Evolutionary conservation across 2,329 filamentous ascomycete genomes (phyloP), one percentile per base, ranked within the genome.

Genomic region (Huntiella bhutanensis): DNA sequence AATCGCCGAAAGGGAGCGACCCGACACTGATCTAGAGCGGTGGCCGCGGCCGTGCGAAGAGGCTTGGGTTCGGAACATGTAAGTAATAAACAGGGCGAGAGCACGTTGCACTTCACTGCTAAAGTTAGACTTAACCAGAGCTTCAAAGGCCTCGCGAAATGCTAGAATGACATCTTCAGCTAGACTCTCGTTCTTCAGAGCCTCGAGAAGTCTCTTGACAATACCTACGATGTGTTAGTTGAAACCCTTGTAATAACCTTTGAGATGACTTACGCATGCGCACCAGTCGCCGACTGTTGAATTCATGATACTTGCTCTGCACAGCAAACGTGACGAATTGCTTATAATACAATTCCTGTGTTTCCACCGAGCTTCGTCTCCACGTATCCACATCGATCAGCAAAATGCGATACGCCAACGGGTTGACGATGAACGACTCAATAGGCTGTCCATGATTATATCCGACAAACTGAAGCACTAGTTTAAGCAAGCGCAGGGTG

Each of bases 301-400:
- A 96, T 50, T 84, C 79, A 57, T 86, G 83, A 56, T 92, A 81
- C 57, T 91, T 87, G 68, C 88, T 95, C 55, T 80, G 80, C n/a
- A 81, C 74, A 1, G 83, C 81, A 62, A 98, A 95, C 0, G 79
- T 80, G 51, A 80, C 69, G 56, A 96, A 96, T 58, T 98, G 91
- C 51, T 79, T 77, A 62, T 95, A 96, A 61, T 96, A 98, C 17
- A 95, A 67, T 54, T 82, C 79, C 56, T 95, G 85, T 0, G 87
- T 83, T 13, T 77, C 70, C 4, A 75, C 59, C 33, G 82, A 79
- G 16, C 82, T 82, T 60, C 76, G 79, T 52, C 88, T 75, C 91
- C 91, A 98, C 15, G 88, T 81, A 55, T 95, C 88, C 53, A 92
- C 75, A 60, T 98, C 91, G 46, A 96, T 83, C 22, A 98, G 69